phyloP scores from a whole-genome alignment of 805 yeast species.

The Metschnikowia continentalis region DNA sequence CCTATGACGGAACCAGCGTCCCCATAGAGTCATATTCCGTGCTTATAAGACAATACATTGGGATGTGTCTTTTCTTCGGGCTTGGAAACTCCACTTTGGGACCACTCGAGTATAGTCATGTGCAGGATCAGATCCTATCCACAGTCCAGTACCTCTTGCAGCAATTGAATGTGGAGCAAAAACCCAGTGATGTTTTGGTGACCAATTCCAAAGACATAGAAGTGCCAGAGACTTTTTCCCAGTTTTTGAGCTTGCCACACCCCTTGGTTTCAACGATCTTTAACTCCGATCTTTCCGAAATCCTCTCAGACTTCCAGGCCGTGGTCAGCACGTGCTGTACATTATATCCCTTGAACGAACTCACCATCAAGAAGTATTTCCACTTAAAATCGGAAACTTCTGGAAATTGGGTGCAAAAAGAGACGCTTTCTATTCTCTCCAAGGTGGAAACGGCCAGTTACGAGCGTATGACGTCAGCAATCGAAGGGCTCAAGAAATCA shows the following conservation, averaged over 20 bases:
- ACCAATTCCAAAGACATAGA: not conserved
- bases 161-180: not conserved
- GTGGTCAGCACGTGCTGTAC: constrained; percentile 27
- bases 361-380: constrained; percentile 30
- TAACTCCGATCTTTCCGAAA: not conserved
- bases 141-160: constrained; percentile 16
- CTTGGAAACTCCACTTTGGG: constrained; percentile 13
- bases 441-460: constrained; percentile 23
- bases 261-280: constrained; percentile 2
- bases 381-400: constrained; percentile 19
- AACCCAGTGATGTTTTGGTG: not conserved
- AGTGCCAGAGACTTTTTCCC: constrained; percentile 8
- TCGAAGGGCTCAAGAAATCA: constrained; percentile 19
- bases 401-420: constrained; percentile 20
- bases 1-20: constrained; percentile 1
- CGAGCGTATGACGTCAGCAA: constrained; percentile 18
- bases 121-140: constrained; percentile 26
- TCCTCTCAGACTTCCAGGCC: not conserved
- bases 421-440: constrained; percentile 23
- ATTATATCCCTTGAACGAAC: constrained; percentile 31
- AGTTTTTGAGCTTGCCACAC: constrained; percentile 14
- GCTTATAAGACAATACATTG: constrained; percentile 7
- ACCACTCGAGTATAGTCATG: constrained; percentile 25
- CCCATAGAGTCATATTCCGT: not conserved
- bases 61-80: constrained; percentile 12